These are phyloP conservation scores for Hansfordia pulvinata DNA, from an alignment of 2,329 filamentous ascomycete species.

Conservation along the genomic window DNA sequence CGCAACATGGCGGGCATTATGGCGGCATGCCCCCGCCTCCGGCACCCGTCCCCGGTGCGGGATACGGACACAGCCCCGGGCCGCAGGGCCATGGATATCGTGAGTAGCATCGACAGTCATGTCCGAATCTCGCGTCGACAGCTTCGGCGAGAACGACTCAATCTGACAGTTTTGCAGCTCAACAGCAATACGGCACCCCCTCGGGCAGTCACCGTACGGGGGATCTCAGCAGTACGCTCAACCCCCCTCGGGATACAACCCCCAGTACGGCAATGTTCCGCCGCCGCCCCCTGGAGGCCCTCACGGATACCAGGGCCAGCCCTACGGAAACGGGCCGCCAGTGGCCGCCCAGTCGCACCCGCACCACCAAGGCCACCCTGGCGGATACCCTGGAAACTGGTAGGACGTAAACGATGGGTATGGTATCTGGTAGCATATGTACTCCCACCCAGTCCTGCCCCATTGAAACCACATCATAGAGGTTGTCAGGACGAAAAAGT, in stretches of 20 bases:
- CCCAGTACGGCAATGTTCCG: constrained; percentile 10
- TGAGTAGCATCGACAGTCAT: constrained; percentile 9
- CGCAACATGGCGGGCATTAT: constrained; percentile 12
- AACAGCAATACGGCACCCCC: constrained; percentile 16
- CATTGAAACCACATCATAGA: too few species aligned
- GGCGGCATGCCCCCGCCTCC: constrained; percentile 7
- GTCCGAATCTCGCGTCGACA: too few species aligned
- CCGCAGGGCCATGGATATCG: constrained; percentile 15
- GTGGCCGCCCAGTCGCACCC: constrained; percentile 12
- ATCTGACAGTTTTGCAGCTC: constrained; percentile 11
- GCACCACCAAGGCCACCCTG: constrained; percentile 15
- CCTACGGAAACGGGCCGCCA: constrained; percentile 13
- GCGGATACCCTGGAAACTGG: constrained; percentile 20
- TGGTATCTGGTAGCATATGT: too few species aligned
- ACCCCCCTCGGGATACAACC: constrained; percentile 14
- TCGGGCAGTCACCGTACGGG: constrained; percentile 13
- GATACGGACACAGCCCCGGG: constrained; percentile 15
- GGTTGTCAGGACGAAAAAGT: too few species aligned
- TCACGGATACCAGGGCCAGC: constrained; percentile 13
- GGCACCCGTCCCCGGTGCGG: constrained; percentile 7
- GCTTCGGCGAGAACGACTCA: constrained; percentile 3
- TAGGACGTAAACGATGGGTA: too few species aligned
- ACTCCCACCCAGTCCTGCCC: too few species aligned
- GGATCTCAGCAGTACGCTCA: constrained; percentile 16
- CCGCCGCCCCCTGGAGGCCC: constrained; percentile 11